Base-by-base conservation (phyloP, 495 filamentous ascomycete genomes). In the Cercophora sp. region DNA sequence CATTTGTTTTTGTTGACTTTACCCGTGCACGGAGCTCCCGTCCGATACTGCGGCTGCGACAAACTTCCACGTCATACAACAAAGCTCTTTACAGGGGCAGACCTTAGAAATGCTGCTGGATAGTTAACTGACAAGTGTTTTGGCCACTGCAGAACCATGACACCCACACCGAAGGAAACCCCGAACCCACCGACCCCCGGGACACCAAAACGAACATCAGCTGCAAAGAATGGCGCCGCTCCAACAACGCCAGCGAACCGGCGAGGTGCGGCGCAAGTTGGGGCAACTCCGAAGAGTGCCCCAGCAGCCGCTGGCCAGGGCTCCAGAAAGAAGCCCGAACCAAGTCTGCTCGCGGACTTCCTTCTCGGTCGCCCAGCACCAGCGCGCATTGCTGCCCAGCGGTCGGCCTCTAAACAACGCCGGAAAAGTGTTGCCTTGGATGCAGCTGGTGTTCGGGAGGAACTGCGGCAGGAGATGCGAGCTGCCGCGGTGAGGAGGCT, bases 311-410 rank as follows among this genome's bases (percentile, higher is more conserved):
- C 66, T 23, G 55, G 64, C 43, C 24, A 56, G 18, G 56, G 52
- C 26, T 50, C 62, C 2, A 62, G 59, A 37, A 74, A 68, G 51
- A 75, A 70, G 47, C 36, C 56, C n/a, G 65, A 70, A 37, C 76
- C 78, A 36, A 78, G 70, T 10, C 63, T 80, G 8, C 67, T 82
- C 8, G 65, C 64, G 26, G 79, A 80, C 54, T 82, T 82, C 53
- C 59, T 82, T 13, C 66, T 80, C 13, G 79, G 79, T 18, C 70
- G 78, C 29, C 79, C 71, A 16, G 74, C 72, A 11, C 68, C 78
- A 1, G 65, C 67, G 10, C 71, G 77, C 31, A n/a, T n/a, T n/a
- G 29, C 70, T 0, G 73, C 70, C 15, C 64, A 71, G 55, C 68
- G 72, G 6, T 58, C 62, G 32, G 58, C 65, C 15, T 60, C 66